Percentiles rank a stretch among this genome's conserved stretches.
Conservation (phyloP, 495 filamentous ascomycete genomes). For the Patellaria atrata region DNA sequence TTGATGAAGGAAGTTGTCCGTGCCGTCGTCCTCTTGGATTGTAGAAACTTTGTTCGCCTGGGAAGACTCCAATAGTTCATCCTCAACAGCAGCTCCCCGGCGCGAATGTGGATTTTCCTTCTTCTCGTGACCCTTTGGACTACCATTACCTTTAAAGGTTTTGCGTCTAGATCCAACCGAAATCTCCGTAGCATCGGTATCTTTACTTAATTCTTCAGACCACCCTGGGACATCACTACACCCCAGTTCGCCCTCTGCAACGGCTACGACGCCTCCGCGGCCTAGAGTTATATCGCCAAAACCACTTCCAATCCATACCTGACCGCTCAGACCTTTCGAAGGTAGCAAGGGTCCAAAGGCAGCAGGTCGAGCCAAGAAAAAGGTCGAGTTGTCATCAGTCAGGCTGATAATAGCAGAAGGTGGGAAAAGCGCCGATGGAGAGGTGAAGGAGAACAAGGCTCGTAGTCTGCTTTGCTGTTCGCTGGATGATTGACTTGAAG, state of each 20-base stretch:
- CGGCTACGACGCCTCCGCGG: constrained; percentile 39
- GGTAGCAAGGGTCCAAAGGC: constrained; percentile 80
- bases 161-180: constrained; percentile 2
- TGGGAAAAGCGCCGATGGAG: constrained; percentile 70
- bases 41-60: not conserved
- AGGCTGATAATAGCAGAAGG: constrained; percentile 90
- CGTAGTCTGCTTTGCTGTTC: constrained; percentile 25
- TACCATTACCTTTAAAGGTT: constrained; percentile 1
- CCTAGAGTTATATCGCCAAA: constrained; percentile 61
- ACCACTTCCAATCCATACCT: constrained; percentile 79
- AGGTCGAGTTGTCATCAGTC: constrained; percentile 94
- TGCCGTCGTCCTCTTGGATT: constrained; percentile 50
- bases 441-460: constrained; percentile 48
- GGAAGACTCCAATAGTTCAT: not conserved
- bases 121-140: not conserved
- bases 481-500: not conserved
- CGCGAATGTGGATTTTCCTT: not conserved
- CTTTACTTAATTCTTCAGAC: constrained; percentile 38
- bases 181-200: constrained; percentile 12
- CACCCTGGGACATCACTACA: constrained; percentile 96
- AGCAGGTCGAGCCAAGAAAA: constrained; percentile 83
- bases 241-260: constrained; percentile 73
- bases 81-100: too few species aligned
- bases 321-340: constrained; percentile 60
- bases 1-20: constrained; percentile 80